Evolutionary conservation across 331 rosid genomes (phyloP).

Genomic region (Telfairia occidentalis): DNA sequence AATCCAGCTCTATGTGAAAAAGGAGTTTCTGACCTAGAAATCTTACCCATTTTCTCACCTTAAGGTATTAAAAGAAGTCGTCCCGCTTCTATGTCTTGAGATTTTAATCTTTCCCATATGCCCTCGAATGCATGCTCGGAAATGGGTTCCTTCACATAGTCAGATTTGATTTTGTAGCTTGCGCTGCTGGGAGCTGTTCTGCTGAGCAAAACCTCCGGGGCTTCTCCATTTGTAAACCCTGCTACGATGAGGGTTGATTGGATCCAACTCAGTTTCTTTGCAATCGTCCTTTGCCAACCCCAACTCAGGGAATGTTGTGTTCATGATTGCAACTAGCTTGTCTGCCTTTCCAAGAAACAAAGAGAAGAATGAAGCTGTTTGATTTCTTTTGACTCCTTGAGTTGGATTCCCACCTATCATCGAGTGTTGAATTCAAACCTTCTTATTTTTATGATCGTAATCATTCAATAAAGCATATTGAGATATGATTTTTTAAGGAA

Average conservation of each 20-base stretch:
- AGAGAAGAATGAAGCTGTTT: not conserved
- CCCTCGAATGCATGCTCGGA: constrained; percentile 27
- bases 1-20: constrained; percentile 36
- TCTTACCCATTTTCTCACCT: constrained; percentile 36
- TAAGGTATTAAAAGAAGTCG: constrained; percentile 22
- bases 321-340: not conserved
- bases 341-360: not conserved
- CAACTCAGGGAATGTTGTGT: not conserved
- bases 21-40: constrained; percentile 28
- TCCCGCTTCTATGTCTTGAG: constrained; percentile 1
- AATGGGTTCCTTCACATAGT: constrained; percentile 34
- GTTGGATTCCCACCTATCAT: constrained; percentile 3
- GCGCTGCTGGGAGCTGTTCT: not conserved
- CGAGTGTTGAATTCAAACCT: not conserved
- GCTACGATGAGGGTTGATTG: constrained; percentile 1
- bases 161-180: constrained; percentile 16
- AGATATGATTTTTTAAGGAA: not conserved
- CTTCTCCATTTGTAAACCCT: not conserved
- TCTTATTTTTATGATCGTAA: not conserved
- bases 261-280: constrained; percentile 6
- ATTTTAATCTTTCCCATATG: constrained; percentile 26
- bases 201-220: not conserved
- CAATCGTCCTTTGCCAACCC: not conserved
- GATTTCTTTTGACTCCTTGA: not conserved
- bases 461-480: not conserved